A percentile compares a stretch with the other conserved stretches of the same genome.
These are phyloP conservation scores for Coemansia sp. DNA, from an alignment of 192 early-diverging fungal genomes.

Conservation along the genomic window DNA sequence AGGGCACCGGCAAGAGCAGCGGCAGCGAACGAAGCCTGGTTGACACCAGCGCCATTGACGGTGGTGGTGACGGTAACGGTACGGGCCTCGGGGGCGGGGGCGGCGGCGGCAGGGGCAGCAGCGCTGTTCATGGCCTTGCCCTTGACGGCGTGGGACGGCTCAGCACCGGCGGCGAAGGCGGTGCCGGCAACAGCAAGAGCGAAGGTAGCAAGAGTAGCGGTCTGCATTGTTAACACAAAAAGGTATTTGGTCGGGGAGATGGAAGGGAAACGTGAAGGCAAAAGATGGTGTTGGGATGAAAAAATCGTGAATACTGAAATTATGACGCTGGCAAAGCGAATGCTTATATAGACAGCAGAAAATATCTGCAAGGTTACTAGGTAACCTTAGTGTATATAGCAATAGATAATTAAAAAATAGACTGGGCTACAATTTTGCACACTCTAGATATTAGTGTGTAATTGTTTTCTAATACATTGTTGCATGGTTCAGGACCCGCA, in stretches of 20 bases:
- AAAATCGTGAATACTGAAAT: no score
- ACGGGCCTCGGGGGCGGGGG: conserved; percentile 33
- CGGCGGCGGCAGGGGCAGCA: conserved; percentile 8
- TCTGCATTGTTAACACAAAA: conserved; percentile 32
- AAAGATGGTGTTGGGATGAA: no score
- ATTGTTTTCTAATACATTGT: no score
- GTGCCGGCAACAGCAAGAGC: conserved; percentile 43
- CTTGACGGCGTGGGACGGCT: conserved; percentile 23
- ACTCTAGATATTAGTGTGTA: no score
- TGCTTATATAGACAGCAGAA: no score
- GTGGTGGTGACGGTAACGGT: conserved; percentile 48
- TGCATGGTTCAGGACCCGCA: no score
- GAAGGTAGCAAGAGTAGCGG: conserved; percentile 28
- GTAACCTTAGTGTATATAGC: no score
- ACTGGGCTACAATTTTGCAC: no score
- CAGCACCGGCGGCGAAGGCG: conserved; percentile 36
- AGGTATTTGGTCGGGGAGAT: neutral
- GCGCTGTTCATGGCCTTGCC: conserved; percentile 18
- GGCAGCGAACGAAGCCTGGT: conserved; percentile 43
- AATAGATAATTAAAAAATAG: no score
- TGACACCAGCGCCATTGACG: conserved; percentile 27
- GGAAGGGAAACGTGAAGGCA: neutral
- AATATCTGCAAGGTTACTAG: no score
- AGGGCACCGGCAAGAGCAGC: conserved; percentile 47
- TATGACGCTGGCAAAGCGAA: no score